These are phyloP conservation scores for Exophiala dermatitidis DNA, from an alignment of 2,329 filamentous ascomycete genomes.

Conservation along the genomic window DNA sequence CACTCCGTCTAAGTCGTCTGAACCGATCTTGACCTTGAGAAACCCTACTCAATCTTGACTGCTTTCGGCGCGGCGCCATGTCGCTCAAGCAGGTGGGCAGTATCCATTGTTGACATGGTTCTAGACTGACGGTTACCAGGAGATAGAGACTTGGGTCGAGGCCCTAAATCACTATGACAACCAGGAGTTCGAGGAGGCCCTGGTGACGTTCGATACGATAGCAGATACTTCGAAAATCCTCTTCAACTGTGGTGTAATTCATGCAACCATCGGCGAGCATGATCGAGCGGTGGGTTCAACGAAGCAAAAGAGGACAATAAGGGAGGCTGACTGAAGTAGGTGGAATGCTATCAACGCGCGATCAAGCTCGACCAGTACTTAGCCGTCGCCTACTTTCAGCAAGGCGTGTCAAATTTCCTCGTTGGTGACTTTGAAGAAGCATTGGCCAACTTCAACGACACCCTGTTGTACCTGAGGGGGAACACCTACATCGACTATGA, in stretches of 20 bases:
- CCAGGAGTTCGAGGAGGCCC: constrained; percentile 88
- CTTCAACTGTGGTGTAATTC: constrained; percentile 97
- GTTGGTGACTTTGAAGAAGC: constrained; percentile 96
- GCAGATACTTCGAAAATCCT: constrained; percentile 95
- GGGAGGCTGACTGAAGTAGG: constrained; percentile 45
- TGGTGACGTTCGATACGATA: constrained; percentile 77
- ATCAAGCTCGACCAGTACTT: constrained; percentile 89
- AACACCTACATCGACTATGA: constrained; percentile 98
- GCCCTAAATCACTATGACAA: constrained; percentile 90
- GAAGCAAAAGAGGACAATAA: not conserved
- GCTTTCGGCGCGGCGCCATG: constrained; percentile 21
- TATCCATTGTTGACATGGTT: too few relatives aligned
- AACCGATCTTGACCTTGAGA: constrained; percentile 7
- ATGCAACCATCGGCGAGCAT: constrained; percentile 92
- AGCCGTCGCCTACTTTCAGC: constrained; percentile 95
- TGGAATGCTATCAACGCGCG: constrained; percentile 89
- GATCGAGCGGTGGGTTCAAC: constrained; percentile 66
- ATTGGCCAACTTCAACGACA: constrained; percentile 97
- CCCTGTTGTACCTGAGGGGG: constrained; percentile 83
- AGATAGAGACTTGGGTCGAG: constrained; percentile 98
- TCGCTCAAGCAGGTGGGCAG: constrained; percentile 29
- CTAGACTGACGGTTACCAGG: constrained; percentile 45
- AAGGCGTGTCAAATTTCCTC: constrained; percentile 96
- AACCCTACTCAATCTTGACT: constrained; percentile 7
- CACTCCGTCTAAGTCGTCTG: constrained; percentile 8